A percentile compares a stretch with the other conserved stretches of the same genome.
Conservation (phyloP, 305 asterid genomes). For the Rubia tinctorum region DNA sequence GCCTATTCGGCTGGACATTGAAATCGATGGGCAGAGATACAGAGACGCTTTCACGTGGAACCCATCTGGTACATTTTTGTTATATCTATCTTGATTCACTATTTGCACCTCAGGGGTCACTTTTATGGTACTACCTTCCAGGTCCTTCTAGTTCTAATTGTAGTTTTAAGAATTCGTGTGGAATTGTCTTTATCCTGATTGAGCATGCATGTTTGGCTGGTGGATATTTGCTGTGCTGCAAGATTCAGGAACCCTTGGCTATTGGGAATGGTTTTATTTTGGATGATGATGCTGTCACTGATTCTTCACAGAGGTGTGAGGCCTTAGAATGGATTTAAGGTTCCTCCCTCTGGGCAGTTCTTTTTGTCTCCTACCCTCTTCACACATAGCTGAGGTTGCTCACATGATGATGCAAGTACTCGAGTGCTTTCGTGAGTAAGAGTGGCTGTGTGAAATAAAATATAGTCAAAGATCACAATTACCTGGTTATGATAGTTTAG, state of each 20-base stretch:
- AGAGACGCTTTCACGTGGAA: conserved; percentile 91
- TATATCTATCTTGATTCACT: not conserved
- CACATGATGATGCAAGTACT: not conserved
- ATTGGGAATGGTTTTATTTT: not conserved
- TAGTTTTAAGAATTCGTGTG: not conserved
- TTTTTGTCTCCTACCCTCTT: not conserved
- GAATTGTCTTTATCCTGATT: not conserved
- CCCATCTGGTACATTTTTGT: conserved; percentile 57
- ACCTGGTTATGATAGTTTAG: not conserved
- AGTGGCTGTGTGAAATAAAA: not conserved
- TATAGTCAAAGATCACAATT: not conserved
- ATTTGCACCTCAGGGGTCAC: not conserved
- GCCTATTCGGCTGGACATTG: conserved; percentile 84
- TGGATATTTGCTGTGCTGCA: not conserved
- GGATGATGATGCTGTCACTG: not conserved
- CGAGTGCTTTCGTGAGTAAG: not conserved
- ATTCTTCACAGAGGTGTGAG: not conserved
- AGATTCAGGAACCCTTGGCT: not conserved
- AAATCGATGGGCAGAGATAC: conserved; percentile 79
- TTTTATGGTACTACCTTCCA: too few relatives aligned
- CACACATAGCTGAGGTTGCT: not conserved
- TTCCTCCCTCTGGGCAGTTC: not conserved
- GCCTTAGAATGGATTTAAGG: not conserved
- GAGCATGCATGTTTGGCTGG: not conserved
- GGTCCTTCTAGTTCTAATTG: not conserved